Base-by-base conservation (phyloP, 345 rosid species). In the Trapa bicornis region DNA sequence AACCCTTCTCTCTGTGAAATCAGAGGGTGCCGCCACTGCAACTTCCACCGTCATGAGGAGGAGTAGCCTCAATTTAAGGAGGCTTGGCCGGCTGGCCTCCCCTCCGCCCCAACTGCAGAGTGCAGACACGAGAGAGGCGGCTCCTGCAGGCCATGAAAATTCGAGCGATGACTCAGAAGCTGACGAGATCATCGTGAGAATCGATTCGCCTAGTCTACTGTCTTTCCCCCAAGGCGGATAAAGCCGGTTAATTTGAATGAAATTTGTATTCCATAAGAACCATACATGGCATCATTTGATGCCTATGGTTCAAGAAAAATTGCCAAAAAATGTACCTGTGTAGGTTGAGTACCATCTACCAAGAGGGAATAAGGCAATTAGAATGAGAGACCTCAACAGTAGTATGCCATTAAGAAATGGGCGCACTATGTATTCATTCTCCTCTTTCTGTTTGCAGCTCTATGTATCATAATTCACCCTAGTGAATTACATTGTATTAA, bases 141-240 rank as follows among this genome's bases (percentile, higher is more conserved):
- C 67, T 32, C 65, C 2, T 33, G 67, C 15, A 5, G 68, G 33
- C 2, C 35, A 79, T 68, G 68, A 63, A 2, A 41, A 81, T 69
- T 80, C 85, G 6, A 88, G 96, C 14, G 92, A 86, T 37, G 96
- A 87, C 39, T 87, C 87, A 1, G 78, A 70, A 22, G 74, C 67
- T 8, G 88, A 89, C 38, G 97, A 87, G 67, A 67, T 78, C 50
- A 65, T 84, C 1, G 82, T 86, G 64, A 80, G 86, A 66, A 87
- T 94, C 1, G 95, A 91, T 83, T 91, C 99, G 0, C 97, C 95
- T 0, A 91, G 92, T 73, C 71, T 53, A 29, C 85, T 91, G 39
- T 85, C 91, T 48, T 94, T 88, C 73, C 81, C 39, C 22, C 78
- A 77, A 15, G 78, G 29, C 29, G 29, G 29, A 22, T 22, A 22